These are phyloP conservation scores for Venturia nashicola DNA, from an alignment of 2,329 filamentous ascomycete genomes.

Conservation along the genomic window DNA sequence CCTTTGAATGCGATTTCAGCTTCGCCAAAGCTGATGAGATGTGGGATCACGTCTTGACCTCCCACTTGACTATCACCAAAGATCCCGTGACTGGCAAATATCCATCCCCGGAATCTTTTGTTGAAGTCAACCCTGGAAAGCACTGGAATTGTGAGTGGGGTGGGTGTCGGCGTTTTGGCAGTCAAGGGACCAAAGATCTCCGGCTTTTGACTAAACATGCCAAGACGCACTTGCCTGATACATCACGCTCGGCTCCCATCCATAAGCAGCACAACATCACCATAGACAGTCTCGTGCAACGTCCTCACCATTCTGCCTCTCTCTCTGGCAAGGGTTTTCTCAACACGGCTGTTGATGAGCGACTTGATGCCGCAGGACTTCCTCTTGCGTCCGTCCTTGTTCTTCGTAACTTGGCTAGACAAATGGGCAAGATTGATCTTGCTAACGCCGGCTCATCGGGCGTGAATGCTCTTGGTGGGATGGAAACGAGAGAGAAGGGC, in stretches of 20 bases:
- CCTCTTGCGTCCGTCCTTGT: slow-evolving; percentile 69
- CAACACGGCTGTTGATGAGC: slow-evolving; percentile 37
- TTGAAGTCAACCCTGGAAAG: slow-evolving; percentile 19
- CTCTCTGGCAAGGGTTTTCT: slow-evolving; percentile 19
- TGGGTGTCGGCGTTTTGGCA: slow-evolving; percentile 46
- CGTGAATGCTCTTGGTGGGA: slow-evolving; percentile 4
- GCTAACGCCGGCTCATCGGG: neutral
- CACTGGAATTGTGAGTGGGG: slow-evolving; percentile 54
- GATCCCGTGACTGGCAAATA: slow-evolving; percentile 43
- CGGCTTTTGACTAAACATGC: slow-evolving; percentile 49
- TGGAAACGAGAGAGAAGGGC: neutral
- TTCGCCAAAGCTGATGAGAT: slow-evolving; percentile 52
- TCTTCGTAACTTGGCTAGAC: slow-evolving; percentile 60
- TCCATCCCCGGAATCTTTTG: slow-evolving; percentile 13
- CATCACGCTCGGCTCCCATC: slow-evolving; percentile 10
- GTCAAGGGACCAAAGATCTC: slow-evolving; percentile 21
- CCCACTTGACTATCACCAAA: slow-evolving; percentile 48
- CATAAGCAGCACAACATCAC: slow-evolving; percentile 5
- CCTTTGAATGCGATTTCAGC: slow-evolving; percentile 39
- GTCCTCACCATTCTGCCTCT: slow-evolving; percentile 12
- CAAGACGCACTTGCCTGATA: slow-evolving; percentile 53
- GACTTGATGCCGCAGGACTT: slow-evolving; percentile 55
- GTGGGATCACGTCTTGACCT: slow-evolving; percentile 57
- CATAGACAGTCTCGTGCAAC: slow-evolving; percentile 13
- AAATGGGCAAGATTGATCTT: slow-evolving; percentile 25